phyloP scores from a whole-genome alignment of 208 protist species.

The Leishmania amazonensis region DNA sequence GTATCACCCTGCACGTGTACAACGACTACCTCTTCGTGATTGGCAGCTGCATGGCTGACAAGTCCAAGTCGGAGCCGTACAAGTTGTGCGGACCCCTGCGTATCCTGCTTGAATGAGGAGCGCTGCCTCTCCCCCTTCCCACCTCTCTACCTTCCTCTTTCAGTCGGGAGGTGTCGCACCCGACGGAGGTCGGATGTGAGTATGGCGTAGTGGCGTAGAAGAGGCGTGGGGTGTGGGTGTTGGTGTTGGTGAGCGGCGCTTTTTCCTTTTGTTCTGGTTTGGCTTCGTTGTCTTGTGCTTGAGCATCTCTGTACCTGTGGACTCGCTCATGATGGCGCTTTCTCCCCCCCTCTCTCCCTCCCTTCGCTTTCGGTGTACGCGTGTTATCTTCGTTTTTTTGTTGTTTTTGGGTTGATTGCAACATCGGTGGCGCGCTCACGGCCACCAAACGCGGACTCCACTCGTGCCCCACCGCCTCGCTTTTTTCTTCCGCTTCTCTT shows the following conservation, averaged over 20 bases:
- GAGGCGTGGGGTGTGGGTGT: no score
- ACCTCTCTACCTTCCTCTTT: neutral
- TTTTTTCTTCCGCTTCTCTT: neutral
- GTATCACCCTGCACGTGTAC: slow-evolving; percentile 45
- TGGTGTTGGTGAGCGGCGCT: neutral
- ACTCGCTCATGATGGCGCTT: neutral
- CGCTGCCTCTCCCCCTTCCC: neutral
- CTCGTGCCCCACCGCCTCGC: no score
- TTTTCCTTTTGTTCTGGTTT: neutral
- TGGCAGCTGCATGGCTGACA: slow-evolving; percentile 27
- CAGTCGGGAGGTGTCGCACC: neutral
- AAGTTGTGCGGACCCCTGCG: slow-evolving; percentile 30
- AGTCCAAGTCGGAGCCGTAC: slow-evolving; percentile 26
- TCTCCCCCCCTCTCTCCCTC: neutral
- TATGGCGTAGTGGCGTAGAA: neutral
- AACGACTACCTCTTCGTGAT: slow-evolving; percentile 61
- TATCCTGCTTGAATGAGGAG: slow-evolving; percentile 17
- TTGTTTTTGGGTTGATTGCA: neutral
- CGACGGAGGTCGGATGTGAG: neutral
- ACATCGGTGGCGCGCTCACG: neutral
- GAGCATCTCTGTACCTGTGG: neutral
- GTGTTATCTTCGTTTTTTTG: neutral
- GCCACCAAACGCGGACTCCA: no score
- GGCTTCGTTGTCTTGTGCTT: neutral
- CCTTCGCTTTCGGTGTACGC: neutral